These are phyloP conservation scores for Nicotiana paniculata DNA, from an alignment of 257 asterid genomes.

Conservation along the genomic window DNA sequence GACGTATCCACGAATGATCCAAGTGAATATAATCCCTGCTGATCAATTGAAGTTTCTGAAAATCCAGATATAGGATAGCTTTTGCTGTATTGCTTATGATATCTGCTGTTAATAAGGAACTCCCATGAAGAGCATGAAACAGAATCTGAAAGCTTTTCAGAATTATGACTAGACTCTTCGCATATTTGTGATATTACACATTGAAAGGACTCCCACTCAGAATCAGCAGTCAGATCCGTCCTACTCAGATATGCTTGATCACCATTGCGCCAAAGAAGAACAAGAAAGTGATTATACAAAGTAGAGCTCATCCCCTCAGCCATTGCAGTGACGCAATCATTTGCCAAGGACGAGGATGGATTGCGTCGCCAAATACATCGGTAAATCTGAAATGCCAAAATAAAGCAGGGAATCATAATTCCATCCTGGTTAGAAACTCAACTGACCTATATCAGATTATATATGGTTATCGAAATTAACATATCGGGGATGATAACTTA, in stretches of 20 bases:
- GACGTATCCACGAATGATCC: slow-evolving; percentile 21
- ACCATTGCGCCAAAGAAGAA: slow-evolving; percentile 61
- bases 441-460: background rate
- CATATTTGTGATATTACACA: slow-evolving; percentile 43
- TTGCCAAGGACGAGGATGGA: slow-evolving; percentile 80
- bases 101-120: slow-evolving; percentile 70
- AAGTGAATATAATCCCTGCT: slow-evolving; percentile 31
- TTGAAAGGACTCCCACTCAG: slow-evolving; percentile 84
- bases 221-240: slow-evolving; percentile 45
- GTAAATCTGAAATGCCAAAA: slow-evolving; percentile 42
- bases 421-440: background rate
- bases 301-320: slow-evolving; percentile 70
- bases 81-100: slow-evolving; percentile 48
- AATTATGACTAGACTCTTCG: slow-evolving; percentile 25
- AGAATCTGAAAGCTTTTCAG: slow-evolving; percentile 30
- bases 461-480: background rate
- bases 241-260: slow-evolving; percentile 45
- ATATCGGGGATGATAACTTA: background rate
- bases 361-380: slow-evolving; percentile 68
- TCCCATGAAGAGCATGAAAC: slow-evolving; percentile 77
- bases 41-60: slow-evolving; percentile 34
- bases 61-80: slow-evolving; percentile 36
- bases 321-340: slow-evolving; percentile 83
- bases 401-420: background rate
- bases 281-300: slow-evolving; percentile 64